Evolutionary conservation across 2,329 filamentous ascomycete species (phyloP).

Genomic region (Fusarium sp.): DNA sequence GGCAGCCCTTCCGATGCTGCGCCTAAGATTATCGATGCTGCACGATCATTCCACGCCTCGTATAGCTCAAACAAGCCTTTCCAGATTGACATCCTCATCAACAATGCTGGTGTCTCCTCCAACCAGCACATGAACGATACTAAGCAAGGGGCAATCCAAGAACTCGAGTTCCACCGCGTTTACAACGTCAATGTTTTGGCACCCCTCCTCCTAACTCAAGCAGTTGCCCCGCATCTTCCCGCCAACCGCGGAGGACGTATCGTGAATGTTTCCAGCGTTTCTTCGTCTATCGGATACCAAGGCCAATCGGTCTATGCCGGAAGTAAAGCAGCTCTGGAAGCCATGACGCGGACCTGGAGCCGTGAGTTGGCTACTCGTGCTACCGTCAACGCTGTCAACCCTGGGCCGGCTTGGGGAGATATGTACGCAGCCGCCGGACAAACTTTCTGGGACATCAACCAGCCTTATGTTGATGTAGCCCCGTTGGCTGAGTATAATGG

Average conservation of each 20-base stretch:
- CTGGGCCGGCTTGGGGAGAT: slow-evolving; percentile 64
- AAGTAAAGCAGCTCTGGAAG: slow-evolving; percentile 68
- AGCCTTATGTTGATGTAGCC: slow-evolving; percentile 52
- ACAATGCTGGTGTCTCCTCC: slow-evolving; percentile 80
- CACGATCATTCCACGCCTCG: slow-evolving; percentile 42
- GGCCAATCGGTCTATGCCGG: slow-evolving; percentile 68
- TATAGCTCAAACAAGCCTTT: slow-evolving; percentile 41
- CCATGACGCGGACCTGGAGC: slow-evolving; percentile 69
- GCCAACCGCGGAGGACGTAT: slow-evolving; percentile 70
- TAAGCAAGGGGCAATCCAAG: slow-evolving; percentile 63
- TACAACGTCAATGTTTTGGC: slow-evolving; percentile 87
- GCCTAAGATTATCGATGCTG: slow-evolving; percentile 47
- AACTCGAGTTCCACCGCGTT: slow-evolving; percentile 74
- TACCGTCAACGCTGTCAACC: slow-evolving; percentile 69
- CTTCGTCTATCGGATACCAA: slow-evolving; percentile 63
- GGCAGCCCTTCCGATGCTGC: slow-evolving; percentile 41
- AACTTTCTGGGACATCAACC: slow-evolving; percentile 53
- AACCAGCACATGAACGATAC: slow-evolving; percentile 72
- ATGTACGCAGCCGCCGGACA: slow-evolving; percentile 59
- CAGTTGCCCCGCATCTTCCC: slow-evolving; percentile 76
- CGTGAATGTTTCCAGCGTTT: slow-evolving; percentile 67
- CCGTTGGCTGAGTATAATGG: slow-evolving; percentile 51
- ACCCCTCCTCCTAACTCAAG: slow-evolving; percentile 81
- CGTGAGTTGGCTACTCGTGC: slow-evolving; percentile 64
- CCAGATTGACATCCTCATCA: slow-evolving; percentile 82